Base-by-base conservation (phyloP, 371 early-diverging fungal genomes). In the Gilbertella persicaria region DNA sequence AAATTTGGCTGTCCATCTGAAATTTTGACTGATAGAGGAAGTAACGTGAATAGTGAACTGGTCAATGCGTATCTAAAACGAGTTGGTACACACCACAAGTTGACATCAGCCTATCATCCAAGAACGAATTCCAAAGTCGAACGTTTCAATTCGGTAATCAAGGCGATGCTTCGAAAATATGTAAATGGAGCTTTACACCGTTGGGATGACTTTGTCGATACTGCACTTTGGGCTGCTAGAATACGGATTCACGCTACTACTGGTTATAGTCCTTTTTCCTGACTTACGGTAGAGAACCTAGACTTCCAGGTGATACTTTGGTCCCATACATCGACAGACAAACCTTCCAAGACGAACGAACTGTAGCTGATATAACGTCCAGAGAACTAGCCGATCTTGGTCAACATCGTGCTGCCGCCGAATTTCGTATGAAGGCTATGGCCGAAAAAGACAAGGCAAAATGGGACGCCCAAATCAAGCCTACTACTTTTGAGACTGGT, bases 21-120 rank as follows among this genome's bases (percentile, higher is more conserved):
- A 42, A 64, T 74, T 5, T 3, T 75, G 8, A 57, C 69, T 0
- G 72, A 74, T 41, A 29, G 62, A 0, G 77, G 71, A 10, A 36
- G 54, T 0, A 58, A 65, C 28, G 71, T 77, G 25, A 50, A 20
- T 7, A 47, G 43, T 46, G 44, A 39, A 16, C 28, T 64, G 0
- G 37, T 59, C 3, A 26, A 51, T 12, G 33, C 19, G 9, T 64
- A 61, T 45, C 9, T 28, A 28, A 28, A 28, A 28, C 28, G 28
- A 5, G 28, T 28, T 28, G 28, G 28, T 28, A 25, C 44, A 0
- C 40, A 55, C 14, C 56, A 55, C 26, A 43, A 39, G n/a, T 39
- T 49, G 20, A 57, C 57, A 4, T 45, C 50, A 2, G 57, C 57
- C 0, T 57, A 44, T 39, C 57, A 57, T 45, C 57, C 57, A 3